Evolutionary conservation across 495 filamentous ascomycete species (phyloP).

Genomic region (Trichoderma orchidacearum): DNA sequence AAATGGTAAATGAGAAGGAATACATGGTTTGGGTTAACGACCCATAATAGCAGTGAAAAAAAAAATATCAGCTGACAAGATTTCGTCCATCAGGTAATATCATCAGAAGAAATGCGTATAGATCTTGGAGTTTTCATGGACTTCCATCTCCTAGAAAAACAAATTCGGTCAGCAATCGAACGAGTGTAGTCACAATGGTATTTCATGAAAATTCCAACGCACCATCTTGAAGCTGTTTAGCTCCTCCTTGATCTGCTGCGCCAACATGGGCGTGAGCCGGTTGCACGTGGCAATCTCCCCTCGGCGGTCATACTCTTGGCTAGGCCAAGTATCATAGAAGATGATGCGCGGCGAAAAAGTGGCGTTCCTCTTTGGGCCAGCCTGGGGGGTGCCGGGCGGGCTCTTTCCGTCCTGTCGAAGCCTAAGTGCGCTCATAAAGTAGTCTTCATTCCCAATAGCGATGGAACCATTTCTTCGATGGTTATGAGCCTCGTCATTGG

Average conservation of each 20-base stretch:
- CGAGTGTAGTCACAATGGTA: background rate
- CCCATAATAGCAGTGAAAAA: conserved; percentile 9
- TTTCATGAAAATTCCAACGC: background rate
- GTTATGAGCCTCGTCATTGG: conserved; percentile 52
- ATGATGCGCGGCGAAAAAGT: conserved; percentile 87
- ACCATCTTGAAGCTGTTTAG: conserved; percentile 99
- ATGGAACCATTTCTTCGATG: conserved; percentile 51
- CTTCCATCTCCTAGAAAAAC: conserved; percentile 86
- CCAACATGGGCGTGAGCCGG: conserved; percentile 87
- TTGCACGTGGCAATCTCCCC: conserved; percentile 98
- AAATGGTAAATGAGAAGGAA: conserved; percentile 25
- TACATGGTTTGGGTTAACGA: conserved; percentile 22
- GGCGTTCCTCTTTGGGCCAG: conserved; percentile 54
- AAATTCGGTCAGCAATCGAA: too few relatives aligned
- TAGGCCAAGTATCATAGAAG: conserved; percentile 93
- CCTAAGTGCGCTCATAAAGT: conserved; percentile 66
- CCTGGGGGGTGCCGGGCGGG: conserved; percentile 61
- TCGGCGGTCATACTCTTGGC: conserved; percentile 86
- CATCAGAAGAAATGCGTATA: conserved; percentile 98
- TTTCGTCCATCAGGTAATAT: conserved; percentile 7
- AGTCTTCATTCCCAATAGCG: conserved; percentile 70
- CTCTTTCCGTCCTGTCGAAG: conserved; percentile 59
- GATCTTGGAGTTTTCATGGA: conserved; percentile 95
- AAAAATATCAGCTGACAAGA: conserved; percentile 21
- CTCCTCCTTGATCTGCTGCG: conserved; percentile 99